Percentiles rank a stretch among this genome's conserved stretches.
Evolutionary conservation across 129 eudicot species (phyloP).

Genomic region (Artemisia tridentata): DNA sequence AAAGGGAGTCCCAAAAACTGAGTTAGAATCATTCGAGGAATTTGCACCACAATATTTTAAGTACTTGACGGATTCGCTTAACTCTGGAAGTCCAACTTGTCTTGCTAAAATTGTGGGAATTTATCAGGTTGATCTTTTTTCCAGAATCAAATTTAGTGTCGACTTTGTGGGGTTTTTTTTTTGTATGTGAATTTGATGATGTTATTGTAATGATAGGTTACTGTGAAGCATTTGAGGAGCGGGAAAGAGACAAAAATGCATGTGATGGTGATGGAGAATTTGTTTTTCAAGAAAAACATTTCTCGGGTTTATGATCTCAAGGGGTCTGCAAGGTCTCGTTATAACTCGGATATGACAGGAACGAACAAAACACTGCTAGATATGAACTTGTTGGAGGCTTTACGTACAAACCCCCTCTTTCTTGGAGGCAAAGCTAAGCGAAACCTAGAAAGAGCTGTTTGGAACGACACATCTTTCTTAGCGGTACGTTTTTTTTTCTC

Average conservation of each 20-base stretch:
- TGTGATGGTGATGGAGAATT: slow-evolving; percentile 93
- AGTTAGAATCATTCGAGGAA: slow-evolving; percentile 83
- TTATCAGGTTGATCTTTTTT: slow-evolving; percentile 59
- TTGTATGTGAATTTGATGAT: background rate
- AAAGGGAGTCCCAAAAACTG: slow-evolving; percentile 86
- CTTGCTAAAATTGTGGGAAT: slow-evolving; percentile 93
- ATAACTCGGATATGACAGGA: slow-evolving; percentile 75
- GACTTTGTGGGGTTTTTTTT: background rate
- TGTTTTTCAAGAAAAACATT: slow-evolving; percentile 60
- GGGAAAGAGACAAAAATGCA: slow-evolving; percentile 89
- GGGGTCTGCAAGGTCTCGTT: slow-evolving; percentile 86
- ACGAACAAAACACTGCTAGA: slow-evolving; percentile 69
- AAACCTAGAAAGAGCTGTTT: slow-evolving; percentile 83
- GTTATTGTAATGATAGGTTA: slow-evolving; percentile 44
- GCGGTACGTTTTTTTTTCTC: slow-evolving; percentile 53
- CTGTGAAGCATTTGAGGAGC: slow-evolving; percentile 58
- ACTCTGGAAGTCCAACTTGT: slow-evolving; percentile 89
- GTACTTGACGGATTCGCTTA: slow-evolving; percentile 66
- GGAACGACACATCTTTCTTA: slow-evolving; percentile 94
- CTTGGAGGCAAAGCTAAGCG: slow-evolving; percentile 92
- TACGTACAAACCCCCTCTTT: slow-evolving; percentile 80
- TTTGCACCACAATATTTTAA: slow-evolving; percentile 82
- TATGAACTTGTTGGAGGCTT: slow-evolving; percentile 77
- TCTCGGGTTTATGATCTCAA: slow-evolving; percentile 84
- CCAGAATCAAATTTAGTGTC: background rate